Base-by-base conservation (phyloP, 2,329 filamentous ascomycete species). In the Dactylellina leptospora region DNA sequence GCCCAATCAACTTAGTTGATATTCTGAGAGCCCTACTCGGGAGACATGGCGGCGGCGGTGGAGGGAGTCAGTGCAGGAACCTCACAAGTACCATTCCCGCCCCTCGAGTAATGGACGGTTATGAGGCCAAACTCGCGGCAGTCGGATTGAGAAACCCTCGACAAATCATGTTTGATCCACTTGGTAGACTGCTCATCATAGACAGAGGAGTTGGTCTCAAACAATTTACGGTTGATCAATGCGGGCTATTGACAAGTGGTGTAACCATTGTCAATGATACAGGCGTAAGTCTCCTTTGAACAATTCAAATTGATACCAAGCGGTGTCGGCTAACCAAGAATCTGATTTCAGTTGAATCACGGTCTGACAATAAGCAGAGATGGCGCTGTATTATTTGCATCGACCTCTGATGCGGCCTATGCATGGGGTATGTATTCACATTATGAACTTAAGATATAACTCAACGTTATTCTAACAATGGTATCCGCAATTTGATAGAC, bases 301-400 rank as follows among this genome's bases (percentile, higher is more conserved):
- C 22, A 20, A 36, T 18, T 27, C 38, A 22, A 36, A 53, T 22
- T n/a, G n/a, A n/a, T n/a, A n/a, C n/a, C n/a, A n/a, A 79, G 18
- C 81, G 80, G 5, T 79, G 6, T 40, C 2, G 77, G 2, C 11
- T 22, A 27, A 62, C 13, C 9, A 30, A 62, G 18, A 9, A 25
- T 28, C 9, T 8, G 10, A 18, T 13, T 13, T 23, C 54, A 85
- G 83, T 79, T 87, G n/a, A 86, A 84, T 75, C 85, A 87, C 75
- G 84, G 84, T 36, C 80, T 87, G 53, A 82, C 84, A 23, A 76
- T 87, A 18, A 84, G 83, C 0, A 76, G 78, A 2, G 83, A 87
- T 77, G 83, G 84, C 54, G 81, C 79, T 38, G 85, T 82, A 0
- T 18, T 63, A 18, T 53, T 56, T 51, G 60, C 51, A 22, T 68